Evolutionary conservation across 2,329 filamentous ascomycete genomes (phyloP).

Genomic region (Xylaria digitata): DNA sequence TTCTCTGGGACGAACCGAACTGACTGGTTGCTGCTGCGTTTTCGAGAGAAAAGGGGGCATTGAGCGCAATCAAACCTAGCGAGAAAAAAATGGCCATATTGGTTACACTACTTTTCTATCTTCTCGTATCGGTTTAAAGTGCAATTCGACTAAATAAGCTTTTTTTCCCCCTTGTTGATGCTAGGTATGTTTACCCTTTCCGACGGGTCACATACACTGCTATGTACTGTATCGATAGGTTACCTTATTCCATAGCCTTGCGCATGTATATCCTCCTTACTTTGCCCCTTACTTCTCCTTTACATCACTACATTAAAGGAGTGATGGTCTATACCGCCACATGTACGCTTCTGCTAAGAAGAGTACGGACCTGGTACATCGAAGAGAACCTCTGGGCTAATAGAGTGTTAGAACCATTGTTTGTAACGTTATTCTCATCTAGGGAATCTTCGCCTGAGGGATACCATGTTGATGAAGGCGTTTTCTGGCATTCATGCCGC

Average conservation of each 20-base stretch:
- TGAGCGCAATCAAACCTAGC: constrained; percentile 17
- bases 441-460: too few relatives aligned
- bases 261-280: not conserved
- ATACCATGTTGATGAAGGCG: not conserved
- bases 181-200: constrained; percentile 1
- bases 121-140: constrained; percentile 10
- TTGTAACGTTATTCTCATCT: not conserved
- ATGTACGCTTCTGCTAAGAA: not conserved
- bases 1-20: constrained; percentile 9
- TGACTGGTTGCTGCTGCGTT: not conserved
- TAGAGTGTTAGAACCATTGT: not conserved
- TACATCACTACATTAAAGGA: not conserved
- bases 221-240: not conserved
- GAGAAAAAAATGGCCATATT: constrained; percentile 6
- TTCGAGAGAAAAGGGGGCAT: constrained; percentile 11
- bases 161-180: not conserved
- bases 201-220: not conserved
- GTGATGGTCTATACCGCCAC: not conserved
- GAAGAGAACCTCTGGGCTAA: not conserved
- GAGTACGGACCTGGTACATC: not conserved
- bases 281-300: not conserved
- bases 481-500: not conserved
- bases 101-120: constrained; percentile 15
- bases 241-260: not conserved
- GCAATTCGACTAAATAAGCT: not conserved